phyloP scores from a whole-genome alignment of 768 basidiomycete genomes.

The Tulasnella sp. region DNA sequence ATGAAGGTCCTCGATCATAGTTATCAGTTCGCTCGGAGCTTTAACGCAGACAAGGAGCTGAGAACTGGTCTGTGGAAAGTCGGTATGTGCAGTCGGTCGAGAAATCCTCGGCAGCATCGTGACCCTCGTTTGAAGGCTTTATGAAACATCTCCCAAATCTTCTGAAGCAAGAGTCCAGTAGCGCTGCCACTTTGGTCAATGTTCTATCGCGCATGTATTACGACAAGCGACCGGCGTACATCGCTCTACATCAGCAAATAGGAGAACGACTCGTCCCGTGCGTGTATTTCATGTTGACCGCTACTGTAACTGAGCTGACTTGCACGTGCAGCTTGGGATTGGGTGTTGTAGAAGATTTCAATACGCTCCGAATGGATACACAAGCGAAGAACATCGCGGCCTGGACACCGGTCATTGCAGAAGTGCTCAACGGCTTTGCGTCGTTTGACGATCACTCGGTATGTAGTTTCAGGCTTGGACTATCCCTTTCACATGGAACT shows the following conservation, averaged over 20 bases:
- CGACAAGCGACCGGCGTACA: conserved; percentile 74
- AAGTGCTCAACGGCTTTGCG: conserved; percentile 83
- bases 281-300: conserved; percentile 28
- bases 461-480: conserved; percentile 27
- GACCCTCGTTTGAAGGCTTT: conserved; percentile 49
- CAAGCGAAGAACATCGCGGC: conserved; percentile 92
- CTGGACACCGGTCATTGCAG: conserved; percentile 98
- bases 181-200: conserved; percentile 88
- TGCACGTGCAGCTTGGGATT: conserved; percentile 53
- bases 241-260: conserved; percentile 41
- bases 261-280: conserved; percentile 56
- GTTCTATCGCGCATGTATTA: conserved; percentile 89
- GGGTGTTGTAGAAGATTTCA: conserved; percentile 84
- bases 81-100: conserved; percentile 49
- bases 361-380: conserved; percentile 74
- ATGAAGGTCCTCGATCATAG: conserved; percentile 96
- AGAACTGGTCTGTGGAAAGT: conserved; percentile 99
- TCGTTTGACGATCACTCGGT: conserved; percentile 86
- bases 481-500: conserved; percentile 10
- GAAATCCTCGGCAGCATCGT: background rate
- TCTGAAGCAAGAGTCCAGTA: conserved; percentile 95
- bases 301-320: background rate
- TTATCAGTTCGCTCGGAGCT: conserved; percentile 92
- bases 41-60: conserved; percentile 97
- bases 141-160: conserved; percentile 99